These are phyloP conservation scores for Ustilago shanxiensis DNA, from an alignment of 1,284 basidiomycete species.

Conservation along the genomic window DNA sequence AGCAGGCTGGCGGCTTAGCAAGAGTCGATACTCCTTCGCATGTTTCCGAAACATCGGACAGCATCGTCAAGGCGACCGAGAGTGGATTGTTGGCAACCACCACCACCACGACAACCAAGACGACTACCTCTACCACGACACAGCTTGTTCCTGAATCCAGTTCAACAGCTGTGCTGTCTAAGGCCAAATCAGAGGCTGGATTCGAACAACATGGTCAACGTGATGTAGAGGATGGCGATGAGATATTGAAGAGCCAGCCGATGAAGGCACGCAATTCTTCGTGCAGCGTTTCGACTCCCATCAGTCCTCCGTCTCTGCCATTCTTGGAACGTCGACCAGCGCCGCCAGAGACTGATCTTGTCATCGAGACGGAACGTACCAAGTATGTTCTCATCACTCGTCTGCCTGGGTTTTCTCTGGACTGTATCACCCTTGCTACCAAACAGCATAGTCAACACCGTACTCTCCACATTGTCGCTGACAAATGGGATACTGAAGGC, in stretches of 20 bases:
- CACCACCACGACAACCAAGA: conserved; percentile 45
- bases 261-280: conserved; percentile 33
- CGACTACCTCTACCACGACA: conserved; percentile 27
- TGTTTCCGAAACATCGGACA: conserved; percentile 39
- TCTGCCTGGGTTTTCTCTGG: conserved; percentile 63
- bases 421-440: conserved; percentile 64
- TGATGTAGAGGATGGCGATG: neutral
- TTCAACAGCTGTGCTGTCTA: neutral
- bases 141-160: conserved; percentile 13
- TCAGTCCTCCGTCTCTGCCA: conserved; percentile 49
- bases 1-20: conserved; percentile 7
- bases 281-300: conserved; percentile 53
- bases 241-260: conserved; percentile 15
- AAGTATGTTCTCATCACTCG: conserved; percentile 48
- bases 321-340: conserved; percentile 58
- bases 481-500: conserved; percentile 58
- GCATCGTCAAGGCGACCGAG: conserved; percentile 24
- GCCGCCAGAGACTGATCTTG: conserved; percentile 55
- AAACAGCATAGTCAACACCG: conserved; percentile 61
- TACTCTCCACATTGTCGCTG: conserved; percentile 65
- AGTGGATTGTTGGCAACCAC: conserved; percentile 39
- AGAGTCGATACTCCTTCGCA: conserved; percentile 17
- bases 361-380: conserved; percentile 48
- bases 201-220: neutral
- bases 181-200: conserved; percentile 24